These are phyloP conservation scores for Nitzschia sp. DNA, from an alignment of 108 stramenopile genomes.

Conservation along the genomic window DNA sequence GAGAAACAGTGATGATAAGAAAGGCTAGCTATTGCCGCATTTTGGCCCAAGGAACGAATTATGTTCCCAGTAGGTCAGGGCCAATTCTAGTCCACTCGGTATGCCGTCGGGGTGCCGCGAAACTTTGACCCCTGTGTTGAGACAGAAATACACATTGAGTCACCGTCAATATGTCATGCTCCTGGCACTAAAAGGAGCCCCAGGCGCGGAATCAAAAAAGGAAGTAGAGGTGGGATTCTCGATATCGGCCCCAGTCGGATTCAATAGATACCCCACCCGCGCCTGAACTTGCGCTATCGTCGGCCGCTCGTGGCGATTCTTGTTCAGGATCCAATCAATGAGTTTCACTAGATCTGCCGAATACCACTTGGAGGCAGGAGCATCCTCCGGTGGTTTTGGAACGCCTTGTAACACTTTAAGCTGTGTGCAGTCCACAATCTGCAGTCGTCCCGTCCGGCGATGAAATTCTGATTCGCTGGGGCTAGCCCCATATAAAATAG, in stretches of 20 bases:
- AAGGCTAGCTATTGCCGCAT: no score
- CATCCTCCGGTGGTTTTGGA: constrained; percentile 28
- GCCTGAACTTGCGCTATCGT: constrained; percentile 28
- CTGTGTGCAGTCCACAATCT: constrained; percentile 74
- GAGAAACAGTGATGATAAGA: no score
- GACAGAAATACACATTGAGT: no score
- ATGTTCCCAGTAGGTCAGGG: no score
- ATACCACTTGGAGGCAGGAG: constrained; percentile 38
- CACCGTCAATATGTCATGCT: constrained; percentile 12
- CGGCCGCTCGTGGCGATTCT: constrained; percentile 39
- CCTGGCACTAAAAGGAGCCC: constrained; percentile 1
- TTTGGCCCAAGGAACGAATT: no score
- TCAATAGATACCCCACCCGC: constrained; percentile 14
- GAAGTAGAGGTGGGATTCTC: not conserved
- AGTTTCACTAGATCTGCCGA: constrained; percentile 25
- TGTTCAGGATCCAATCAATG: constrained; percentile 34
- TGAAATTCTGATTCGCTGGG: constrained; percentile 77
- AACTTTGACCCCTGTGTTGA: no score
- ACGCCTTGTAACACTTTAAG: constrained; percentile 42
- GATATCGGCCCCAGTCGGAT: constrained; percentile 1
- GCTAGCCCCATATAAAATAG: constrained; percentile 75
- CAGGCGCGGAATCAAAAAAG: constrained; percentile 4
- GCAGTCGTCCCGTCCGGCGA: constrained; percentile 31
- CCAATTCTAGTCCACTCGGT: no score
- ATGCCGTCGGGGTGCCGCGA: no score